These are phyloP conservation scores for Boletellus dicymbophilus DNA, from an alignment of 1,284 basidiomycete species.

Conservation along the genomic window DNA sequence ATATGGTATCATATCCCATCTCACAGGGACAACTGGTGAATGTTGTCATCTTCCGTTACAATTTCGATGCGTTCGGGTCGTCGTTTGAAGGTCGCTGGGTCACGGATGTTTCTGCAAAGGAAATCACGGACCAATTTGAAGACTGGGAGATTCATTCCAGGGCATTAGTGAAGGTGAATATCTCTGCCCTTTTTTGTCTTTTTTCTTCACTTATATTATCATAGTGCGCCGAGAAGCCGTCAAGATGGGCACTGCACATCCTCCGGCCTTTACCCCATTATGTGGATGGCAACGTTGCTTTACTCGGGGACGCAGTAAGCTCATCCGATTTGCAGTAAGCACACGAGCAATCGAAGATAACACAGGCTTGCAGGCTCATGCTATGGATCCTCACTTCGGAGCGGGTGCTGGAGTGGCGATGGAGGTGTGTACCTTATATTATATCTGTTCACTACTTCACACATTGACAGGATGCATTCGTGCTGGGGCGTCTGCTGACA, in stretches of 20 bases:
- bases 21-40: constrained; percentile 44
- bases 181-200: background rate
- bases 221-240: constrained; percentile 20
- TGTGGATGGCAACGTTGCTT: constrained; percentile 27
- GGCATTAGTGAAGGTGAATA: constrained; percentile 40
- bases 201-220: background rate
- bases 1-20: constrained; percentile 47
- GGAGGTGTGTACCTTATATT: constrained; percentile 21
- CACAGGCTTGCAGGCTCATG: constrained; percentile 32
- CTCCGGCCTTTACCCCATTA: constrained; percentile 32
- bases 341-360: background rate
- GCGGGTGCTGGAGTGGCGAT: constrained; percentile 36
- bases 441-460: background rate
- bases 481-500: constrained; percentile 36
- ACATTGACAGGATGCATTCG: constrained; percentile 35
- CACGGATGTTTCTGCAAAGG: constrained; percentile 29
- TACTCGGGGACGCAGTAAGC: constrained; percentile 39
- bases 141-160: constrained; percentile 45
- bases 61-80: constrained; percentile 37
- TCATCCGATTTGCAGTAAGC: background rate
- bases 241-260: constrained; percentile 34
- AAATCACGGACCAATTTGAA: constrained; percentile 33
- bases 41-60: constrained; percentile 39
- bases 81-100: constrained; percentile 39
- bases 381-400: constrained; percentile 33